phyloP scores from a whole-genome alignment of 2,329 filamentous ascomycete genomes.

The Trichoderma sp. region DNA sequence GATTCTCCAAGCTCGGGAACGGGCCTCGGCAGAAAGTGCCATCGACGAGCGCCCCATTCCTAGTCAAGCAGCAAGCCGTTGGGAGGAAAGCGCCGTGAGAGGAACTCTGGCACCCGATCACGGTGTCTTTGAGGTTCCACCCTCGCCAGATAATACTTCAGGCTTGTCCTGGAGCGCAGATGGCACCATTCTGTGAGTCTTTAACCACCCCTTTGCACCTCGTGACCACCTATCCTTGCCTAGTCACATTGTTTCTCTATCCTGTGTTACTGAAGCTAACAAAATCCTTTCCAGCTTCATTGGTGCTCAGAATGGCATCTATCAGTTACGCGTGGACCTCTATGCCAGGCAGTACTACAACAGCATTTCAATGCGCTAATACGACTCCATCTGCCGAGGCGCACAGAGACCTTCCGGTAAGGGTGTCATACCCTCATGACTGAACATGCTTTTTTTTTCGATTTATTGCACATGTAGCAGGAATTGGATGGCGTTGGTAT shows the following conservation, averaged over 20 bases:
- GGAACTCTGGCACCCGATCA: slow-evolving; percentile 43
- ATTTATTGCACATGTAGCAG: slow-evolving; percentile 7
- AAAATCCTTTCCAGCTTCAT: slow-evolving; percentile 54
- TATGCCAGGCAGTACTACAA: slow-evolving; percentile 63
- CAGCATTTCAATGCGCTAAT: slow-evolving; percentile 56
- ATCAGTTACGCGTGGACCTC: slow-evolving; percentile 71
- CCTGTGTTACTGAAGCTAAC: slow-evolving; percentile 31
- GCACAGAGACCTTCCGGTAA: neutral
- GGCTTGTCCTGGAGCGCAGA: slow-evolving; percentile 66
- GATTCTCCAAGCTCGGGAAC: slow-evolving; percentile 44
- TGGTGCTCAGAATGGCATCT: slow-evolving; percentile 73
- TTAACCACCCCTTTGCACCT: neutral
- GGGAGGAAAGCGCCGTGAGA: slow-evolving; percentile 45
- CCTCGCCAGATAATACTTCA: slow-evolving; percentile 61
- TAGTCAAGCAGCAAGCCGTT: slow-evolving; percentile 44
- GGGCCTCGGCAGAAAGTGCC: slow-evolving; percentile 39
- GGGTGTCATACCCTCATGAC: neutral
- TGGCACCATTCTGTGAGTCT: slow-evolving; percentile 60
- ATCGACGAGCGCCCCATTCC: slow-evolving; percentile 45
- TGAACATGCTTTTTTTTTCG: neutral
- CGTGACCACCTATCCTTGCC: neutral
- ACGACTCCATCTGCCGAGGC: neutral
- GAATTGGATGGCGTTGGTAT: slow-evolving; percentile 18
- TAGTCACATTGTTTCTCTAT: neutral
- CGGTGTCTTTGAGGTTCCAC: slow-evolving; percentile 48